Base-by-base conservation (phyloP, 2,329 filamentous ascomycete species). In the Alternaria hordeiaustralica region DNA sequence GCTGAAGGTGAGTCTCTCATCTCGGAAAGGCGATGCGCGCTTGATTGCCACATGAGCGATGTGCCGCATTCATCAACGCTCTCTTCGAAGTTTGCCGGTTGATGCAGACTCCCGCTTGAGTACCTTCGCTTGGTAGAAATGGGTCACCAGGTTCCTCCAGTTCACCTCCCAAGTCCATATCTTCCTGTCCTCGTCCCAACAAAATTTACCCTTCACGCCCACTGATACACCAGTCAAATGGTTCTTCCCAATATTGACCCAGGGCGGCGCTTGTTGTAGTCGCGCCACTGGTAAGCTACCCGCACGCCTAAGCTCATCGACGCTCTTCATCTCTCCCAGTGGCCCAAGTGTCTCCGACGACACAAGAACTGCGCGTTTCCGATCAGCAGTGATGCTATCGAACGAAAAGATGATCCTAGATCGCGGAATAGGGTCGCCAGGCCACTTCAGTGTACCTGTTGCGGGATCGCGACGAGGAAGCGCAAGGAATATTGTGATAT, bases 401-500 rank as follows among this genome's bases (percentile, higher is more conserved):
- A 64, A 68, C 11, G 47, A 43, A 36, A 72, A 60, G 9, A 57
- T 60, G 3, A 73, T 53, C 41, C 71, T 64, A 1, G 62, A 55
- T 3, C 30, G 46, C 0, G 69, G 67, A 4, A 74, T 60, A 2
- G 62, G 54, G n/a, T 47, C 54, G 10, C 61, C 59, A 3, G 51
- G 53, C 60, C 71, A 73, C 45, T 50, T 58, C 36, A 70, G 36
- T 21, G 60, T 58, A 44, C 64, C 64, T 1, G 64, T 71, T 4
- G 36, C 59, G 12, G 67, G 68, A 25, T 75, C 70, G 21, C 67
- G 63, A 3, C 66, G 70, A 15, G 71, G 72, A 9, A 75, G 68
- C 8, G 68, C 63, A 1, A 75, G 28, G 1, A 66, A 69, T 2
- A 69, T 60, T 0, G 51, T 55, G 15, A 72, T 43, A 2, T 36